phyloP scores from a whole-genome alignment of 73 alveolate species.

The Tetrahymena elliotti region DNA sequence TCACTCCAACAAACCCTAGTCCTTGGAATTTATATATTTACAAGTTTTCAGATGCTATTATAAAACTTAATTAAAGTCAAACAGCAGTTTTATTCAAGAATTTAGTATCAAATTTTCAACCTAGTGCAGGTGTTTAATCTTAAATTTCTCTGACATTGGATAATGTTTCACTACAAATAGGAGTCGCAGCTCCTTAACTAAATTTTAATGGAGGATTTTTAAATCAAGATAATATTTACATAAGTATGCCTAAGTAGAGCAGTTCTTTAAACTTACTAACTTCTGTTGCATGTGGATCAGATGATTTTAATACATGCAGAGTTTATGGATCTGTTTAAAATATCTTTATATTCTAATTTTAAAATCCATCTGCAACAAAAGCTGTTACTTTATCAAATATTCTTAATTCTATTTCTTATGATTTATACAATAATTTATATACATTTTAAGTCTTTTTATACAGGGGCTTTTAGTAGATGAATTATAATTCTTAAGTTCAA shows the following conservation, averaged over 20 bases:
- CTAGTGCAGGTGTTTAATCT: background rate
- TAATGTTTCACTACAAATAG: background rate
- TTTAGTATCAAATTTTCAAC: background rate
- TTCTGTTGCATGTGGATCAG: background rate
- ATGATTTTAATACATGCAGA: background rate
- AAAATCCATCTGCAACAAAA: background rate
- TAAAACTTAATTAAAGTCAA: background rate
- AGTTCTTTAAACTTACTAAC: background rate
- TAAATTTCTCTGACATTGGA: background rate
- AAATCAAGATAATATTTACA: background rate
- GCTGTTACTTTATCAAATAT: background rate
- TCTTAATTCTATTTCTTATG: background rate
- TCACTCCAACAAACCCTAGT: background rate
- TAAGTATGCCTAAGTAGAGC: background rate
- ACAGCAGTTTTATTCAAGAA: background rate
- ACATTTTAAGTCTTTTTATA: background rate
- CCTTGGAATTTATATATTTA: background rate
- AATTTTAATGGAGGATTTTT: background rate
- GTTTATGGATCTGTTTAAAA: background rate
- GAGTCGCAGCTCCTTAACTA: background rate
- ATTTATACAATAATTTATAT: background rate
- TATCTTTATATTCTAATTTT: too few species aligned
- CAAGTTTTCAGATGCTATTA: background rate
- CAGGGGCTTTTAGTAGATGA: background rate
- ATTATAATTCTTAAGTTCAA: background rate